Evolutionary conservation across 2,329 filamentous ascomycete species (phyloP), one percentile per base, ranked within the genome.

Genomic region (Ceratocystis colombiana): DNA sequence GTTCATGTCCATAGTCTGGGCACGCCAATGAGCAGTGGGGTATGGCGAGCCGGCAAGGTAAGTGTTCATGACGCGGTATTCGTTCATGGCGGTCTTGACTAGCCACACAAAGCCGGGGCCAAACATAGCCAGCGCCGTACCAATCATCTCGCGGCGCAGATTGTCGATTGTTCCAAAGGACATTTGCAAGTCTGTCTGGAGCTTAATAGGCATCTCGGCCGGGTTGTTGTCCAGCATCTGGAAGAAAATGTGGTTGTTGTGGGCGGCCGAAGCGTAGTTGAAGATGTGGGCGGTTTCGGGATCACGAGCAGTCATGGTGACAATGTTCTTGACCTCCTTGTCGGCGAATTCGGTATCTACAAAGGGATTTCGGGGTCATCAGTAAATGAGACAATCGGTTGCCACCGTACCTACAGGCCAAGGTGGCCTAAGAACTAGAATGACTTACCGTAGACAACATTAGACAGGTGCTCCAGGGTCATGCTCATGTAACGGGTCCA

Each of bases 81-180:
- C 79, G 73, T 71, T 71, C 68, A 75, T 73, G 65, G 73, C 76
- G 71, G 72, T 74, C 76, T 84, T 84, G 72, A 96, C 89, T 69
- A 99, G 86, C 94, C 94, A 99, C 74, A 97, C 88, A 77, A 95
- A 97, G 70, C 94, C 94, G 0, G 93, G 92, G 65, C 93, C 94
- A 78, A 99, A 97, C 91, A 97, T 96, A 78, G 86, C 83, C 70
- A 84, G 81, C 67, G 93, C 93, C 50, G 88, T 95, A 70, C 86
- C 79, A 73, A 94, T 76, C 76, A 99, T 86, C 74, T 94, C 89
- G 71, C 82, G 81, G 73, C 86, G 86, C 68, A 99, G 84, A 37
- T 88, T 92, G 70, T 95, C 88, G 71, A 95, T 79, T 71, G 87
- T 90, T 73, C 88, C 88, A 79, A 96, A 97, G 72, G 85, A 85